A percentile compares a stretch with the other conserved stretches of the same genome.
Evolutionary conservation across 768 basidiomycete genomes (phyloP).

Genomic region (Mycena rosella): DNA sequence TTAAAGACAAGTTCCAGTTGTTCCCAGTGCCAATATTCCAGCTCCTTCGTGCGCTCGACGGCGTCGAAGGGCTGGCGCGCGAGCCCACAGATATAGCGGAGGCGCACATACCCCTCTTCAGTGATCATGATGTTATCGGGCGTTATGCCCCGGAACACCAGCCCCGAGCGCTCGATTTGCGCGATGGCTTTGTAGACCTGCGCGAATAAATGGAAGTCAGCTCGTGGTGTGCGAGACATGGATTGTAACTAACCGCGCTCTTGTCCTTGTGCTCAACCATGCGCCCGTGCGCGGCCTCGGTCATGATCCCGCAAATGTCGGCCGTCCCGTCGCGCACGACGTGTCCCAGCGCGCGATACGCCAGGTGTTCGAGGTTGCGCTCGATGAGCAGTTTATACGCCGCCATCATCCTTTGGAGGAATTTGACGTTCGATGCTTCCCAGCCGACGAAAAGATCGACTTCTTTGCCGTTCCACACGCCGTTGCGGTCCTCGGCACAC

Average conservation of each 20-base stretch:
- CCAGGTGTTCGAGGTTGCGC: conserved; percentile 22
- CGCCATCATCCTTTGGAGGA: conserved; percentile 7
- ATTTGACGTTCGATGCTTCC: conserved; percentile 11
- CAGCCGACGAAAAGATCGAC: conserved; percentile 39
- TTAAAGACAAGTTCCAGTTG: conserved; percentile 9
- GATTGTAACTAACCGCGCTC: conserved; percentile 17
- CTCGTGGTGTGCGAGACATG: background rate
- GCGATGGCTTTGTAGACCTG: conserved; percentile 31
- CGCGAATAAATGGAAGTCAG: background rate
- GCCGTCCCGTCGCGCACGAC: conserved; percentile 33
- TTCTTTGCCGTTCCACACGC: conserved; percentile 37
- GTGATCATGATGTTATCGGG: conserved; percentile 11
- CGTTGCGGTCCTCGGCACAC: conserved; percentile 26
- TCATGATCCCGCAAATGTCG: conserved; percentile 39
- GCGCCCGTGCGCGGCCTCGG: conserved; percentile 35
- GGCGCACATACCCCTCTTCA: conserved; percentile 11
- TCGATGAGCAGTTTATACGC: conserved; percentile 19
- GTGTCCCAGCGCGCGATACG: conserved; percentile 38
- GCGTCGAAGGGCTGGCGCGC: conserved; percentile 7
- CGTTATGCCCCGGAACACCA: conserved; percentile 9
- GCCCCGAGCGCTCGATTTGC: conserved; percentile 23
- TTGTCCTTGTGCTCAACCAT: conserved; percentile 31
- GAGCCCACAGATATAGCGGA: conserved; percentile 3
- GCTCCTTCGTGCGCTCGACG: background rate
- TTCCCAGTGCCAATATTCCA: conserved; percentile 21